These are phyloP conservation scores for Pharnaceum exiguum DNA, from an alignment of 148 eudicot genomes.

Conservation along the genomic window DNA sequence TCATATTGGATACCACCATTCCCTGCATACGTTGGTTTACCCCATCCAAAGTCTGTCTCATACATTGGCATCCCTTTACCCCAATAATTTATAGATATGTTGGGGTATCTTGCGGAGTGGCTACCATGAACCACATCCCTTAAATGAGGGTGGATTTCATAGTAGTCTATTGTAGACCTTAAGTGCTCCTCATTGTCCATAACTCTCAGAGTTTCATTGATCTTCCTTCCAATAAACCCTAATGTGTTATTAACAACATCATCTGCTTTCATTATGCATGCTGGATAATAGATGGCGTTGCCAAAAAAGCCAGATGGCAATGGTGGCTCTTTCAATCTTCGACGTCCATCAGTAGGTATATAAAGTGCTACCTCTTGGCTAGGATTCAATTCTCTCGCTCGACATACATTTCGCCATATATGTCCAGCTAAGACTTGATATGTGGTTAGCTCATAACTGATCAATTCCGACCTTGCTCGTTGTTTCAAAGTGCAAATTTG, in stretches of 20 bases:
- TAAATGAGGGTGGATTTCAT: conserved; percentile 19
- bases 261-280: no score
- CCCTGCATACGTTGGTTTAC: conserved; percentile 19
- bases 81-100: conserved; percentile 25
- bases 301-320: no score
- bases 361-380: no score
- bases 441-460: no score
- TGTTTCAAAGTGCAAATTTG: no score
- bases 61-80: conserved; percentile 16
- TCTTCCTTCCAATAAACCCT: conserved; percentile 21
- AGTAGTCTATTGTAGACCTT: conserved; percentile 17
- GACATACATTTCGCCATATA: no score
- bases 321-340: no score
- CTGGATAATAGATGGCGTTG: no score
- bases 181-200: conserved; percentile 18
- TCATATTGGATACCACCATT: conserved; percentile 20
- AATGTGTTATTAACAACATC: conserved; percentile 12
- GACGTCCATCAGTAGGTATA: no score
- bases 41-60: conserved; percentile 28
- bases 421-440: no score
- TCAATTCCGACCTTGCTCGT: no score
- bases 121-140: conserved; percentile 18
- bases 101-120: conserved; percentile 18
- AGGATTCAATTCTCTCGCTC: no score
- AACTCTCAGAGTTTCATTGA: conserved; percentile 13